These are phyloP conservation scores for Pseudopithomyces chartarum DNA, from an alignment of 2,329 filamentous ascomycete genomes.

Conservation along the genomic window DNA sequence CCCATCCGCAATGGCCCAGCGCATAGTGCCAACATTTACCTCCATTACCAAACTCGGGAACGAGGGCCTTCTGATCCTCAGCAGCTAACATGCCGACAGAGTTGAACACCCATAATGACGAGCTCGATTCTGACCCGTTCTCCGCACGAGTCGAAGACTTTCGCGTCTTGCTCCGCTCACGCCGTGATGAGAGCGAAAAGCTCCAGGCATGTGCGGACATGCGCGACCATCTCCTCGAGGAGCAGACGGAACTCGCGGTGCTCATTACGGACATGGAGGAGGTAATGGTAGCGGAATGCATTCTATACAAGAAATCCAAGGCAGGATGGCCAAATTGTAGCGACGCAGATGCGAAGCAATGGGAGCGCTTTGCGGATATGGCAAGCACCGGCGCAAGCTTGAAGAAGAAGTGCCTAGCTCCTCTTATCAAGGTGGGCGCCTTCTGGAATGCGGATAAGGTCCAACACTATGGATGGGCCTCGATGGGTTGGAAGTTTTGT, in stretches of 20 bases:
- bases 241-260: constrained; percentile 4
- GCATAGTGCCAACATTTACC: too few species aligned
- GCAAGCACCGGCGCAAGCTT: constrained; percentile 6
- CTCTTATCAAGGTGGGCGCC: constrained; percentile 13
- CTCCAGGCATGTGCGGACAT: constrained; percentile 10
- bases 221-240: constrained; percentile 8
- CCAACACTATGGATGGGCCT: constrained; percentile 18
- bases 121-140: not conserved
- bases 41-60: not conserved
- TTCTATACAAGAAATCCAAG: constrained; percentile 10
- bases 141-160: not conserved
- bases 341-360: constrained; percentile 15
- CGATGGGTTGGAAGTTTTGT: constrained; percentile 17
- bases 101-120: not conserved
- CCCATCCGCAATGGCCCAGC: too few species aligned
- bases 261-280: constrained; percentile 9
- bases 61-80: not conserved
- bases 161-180: not conserved
- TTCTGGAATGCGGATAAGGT: constrained; percentile 18
- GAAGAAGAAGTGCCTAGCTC: constrained; percentile 17
- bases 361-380: constrained; percentile 14
- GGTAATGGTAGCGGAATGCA: constrained; percentile 11
- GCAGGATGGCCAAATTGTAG: not conserved
- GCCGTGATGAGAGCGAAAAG: constrained; percentile 7
- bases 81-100: not conserved